Percentiles rank a stretch among this genome's conserved stretches.
These are phyloP conservation scores for Termitomyces sp. DNA, from an alignment of 768 basidiomycete species.

Conservation along the genomic window DNA sequence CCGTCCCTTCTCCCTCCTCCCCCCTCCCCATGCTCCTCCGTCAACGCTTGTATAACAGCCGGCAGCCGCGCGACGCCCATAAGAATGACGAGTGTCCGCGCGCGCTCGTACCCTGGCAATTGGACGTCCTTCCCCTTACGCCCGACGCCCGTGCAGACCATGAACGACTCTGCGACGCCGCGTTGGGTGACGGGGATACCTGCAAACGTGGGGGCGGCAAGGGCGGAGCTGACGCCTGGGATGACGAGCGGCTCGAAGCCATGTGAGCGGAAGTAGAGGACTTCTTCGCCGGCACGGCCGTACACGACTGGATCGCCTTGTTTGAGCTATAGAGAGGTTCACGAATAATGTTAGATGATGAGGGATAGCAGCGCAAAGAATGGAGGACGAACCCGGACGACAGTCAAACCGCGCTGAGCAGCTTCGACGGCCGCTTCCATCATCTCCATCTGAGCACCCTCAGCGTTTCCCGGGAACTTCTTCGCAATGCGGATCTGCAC, in stretches of 20 bases:
- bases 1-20: slow-evolving; percentile 30
- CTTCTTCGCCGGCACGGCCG: slow-evolving; percentile 92
- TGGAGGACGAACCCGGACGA: slow-evolving; percentile 81
- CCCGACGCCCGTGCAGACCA: slow-evolving; percentile 94
- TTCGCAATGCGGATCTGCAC: slow-evolving; percentile 85
- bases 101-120: slow-evolving; percentile 85
- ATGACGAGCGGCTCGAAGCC: slow-evolving; percentile 84
- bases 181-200: slow-evolving; percentile 95
- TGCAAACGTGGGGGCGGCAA: slow-evolving; percentile 87
- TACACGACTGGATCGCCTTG: slow-evolving; percentile 98
- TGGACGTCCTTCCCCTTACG: slow-evolving; percentile 76
- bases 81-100: slow-evolving; percentile 77
- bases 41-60: slow-evolving; percentile 66
- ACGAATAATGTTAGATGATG: too few relatives aligned
- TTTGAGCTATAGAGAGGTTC: slow-evolving; percentile 63
- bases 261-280: slow-evolving; percentile 83
- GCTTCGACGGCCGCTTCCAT: slow-evolving; percentile 89
- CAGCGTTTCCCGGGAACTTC: slow-evolving; percentile 97
- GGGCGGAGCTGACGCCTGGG: slow-evolving; percentile 86
- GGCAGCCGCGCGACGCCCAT: slow-evolving; percentile 93
- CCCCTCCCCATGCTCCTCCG: slow-evolving; percentile 12
- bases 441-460: slow-evolving; percentile 91
- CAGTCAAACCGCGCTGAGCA: slow-evolving; percentile 73
- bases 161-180: slow-evolving; percentile 86
- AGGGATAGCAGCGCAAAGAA: too few relatives aligned